A percentile compares a stretch with the other conserved stretches of the same genome.
phyloP scores from a whole-genome alignment of 73 alveolate species.

The Paramecium pentaurelia region DNA sequence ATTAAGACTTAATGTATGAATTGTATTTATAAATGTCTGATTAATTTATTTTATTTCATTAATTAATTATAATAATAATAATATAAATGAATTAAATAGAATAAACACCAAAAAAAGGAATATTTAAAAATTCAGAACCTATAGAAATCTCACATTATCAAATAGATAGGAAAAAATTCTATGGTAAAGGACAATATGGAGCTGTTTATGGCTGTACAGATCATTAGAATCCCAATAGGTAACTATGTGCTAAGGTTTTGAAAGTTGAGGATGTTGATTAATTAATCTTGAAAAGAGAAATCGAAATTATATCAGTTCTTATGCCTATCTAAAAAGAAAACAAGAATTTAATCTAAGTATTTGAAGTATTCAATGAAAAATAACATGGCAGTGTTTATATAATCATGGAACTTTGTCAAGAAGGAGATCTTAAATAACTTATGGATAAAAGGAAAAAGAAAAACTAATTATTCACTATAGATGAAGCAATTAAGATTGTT shows the following conservation, averaged over 20 bases:
- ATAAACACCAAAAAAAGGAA: background rate
- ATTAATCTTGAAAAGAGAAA: background rate
- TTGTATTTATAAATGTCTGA: background rate
- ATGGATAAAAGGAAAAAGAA: background rate
- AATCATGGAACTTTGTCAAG: conserved; percentile 18
- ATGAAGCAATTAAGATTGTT: conserved; percentile 40
- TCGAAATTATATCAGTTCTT: background rate
- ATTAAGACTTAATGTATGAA: background rate
- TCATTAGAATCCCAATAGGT: background rate
- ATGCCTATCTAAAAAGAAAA: background rate
- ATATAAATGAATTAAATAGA: background rate
- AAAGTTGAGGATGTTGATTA: background rate
- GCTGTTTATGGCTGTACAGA: background rate
- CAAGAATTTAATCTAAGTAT: background rate
- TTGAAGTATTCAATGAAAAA: background rate
- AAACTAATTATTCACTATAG: background rate
- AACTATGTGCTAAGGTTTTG: background rate
- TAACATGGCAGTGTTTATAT: background rate
- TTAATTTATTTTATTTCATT: background rate
- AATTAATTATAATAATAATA: background rate
- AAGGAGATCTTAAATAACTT: background rate
- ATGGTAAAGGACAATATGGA: conserved; percentile 47
- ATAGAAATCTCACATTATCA: background rate
- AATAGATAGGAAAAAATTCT: background rate
- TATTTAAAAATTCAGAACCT: background rate